A percentile compares a stretch with the other conserved stretches of the same genome.
These are phyloP conservation scores for Fusarium stilboides DNA, from an alignment of 2,329 filamentous ascomycete species.

Conservation along the genomic window DNA sequence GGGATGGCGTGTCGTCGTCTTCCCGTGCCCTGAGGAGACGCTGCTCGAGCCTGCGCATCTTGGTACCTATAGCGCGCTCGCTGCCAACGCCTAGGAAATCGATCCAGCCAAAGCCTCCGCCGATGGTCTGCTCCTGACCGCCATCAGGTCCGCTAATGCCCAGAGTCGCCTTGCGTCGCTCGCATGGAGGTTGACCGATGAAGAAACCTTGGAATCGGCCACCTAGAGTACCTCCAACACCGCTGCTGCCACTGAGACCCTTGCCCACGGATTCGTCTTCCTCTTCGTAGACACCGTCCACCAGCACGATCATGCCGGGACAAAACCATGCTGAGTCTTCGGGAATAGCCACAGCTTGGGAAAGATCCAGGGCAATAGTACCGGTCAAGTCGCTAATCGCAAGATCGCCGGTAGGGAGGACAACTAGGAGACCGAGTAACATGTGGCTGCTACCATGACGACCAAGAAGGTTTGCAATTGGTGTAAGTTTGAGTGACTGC, in stretches of 20 bases:
- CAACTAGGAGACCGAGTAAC: conserved; percentile 85
- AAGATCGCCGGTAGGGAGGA: conserved; percentile 85
- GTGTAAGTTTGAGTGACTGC: conserved; percentile 88
- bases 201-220: conserved; percentile 93
- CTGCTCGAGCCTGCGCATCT: conserved; percentile 86
- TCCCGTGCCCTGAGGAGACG: conserved; percentile 69
- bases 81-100: conserved; percentile 95
- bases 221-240: conserved; percentile 91
- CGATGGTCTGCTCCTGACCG: conserved; percentile 74
- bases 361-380: conserved; percentile 86
- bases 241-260: conserved; percentile 81
- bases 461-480: conserved; percentile 82
- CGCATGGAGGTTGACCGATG: conserved; percentile 91
- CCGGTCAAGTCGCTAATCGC: conserved; percentile 90
- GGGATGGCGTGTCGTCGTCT: conserved; percentile 54
- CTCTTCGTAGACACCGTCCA: conserved; percentile 97
- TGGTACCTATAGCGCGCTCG: conserved; percentile 84
- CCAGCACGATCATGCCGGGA: conserved; percentile 94
- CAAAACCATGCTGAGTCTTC: conserved; percentile 92
- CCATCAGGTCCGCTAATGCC: conserved; percentile 76
- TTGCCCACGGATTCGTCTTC: conserved; percentile 81
- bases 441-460: conserved; percentile 88
- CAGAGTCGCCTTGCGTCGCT: conserved; percentile 84
- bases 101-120: conserved; percentile 94
- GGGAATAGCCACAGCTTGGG: conserved; percentile 85